Conservation (phyloP, 306 rosid genomes). For the Prunus mongolica region DNA sequence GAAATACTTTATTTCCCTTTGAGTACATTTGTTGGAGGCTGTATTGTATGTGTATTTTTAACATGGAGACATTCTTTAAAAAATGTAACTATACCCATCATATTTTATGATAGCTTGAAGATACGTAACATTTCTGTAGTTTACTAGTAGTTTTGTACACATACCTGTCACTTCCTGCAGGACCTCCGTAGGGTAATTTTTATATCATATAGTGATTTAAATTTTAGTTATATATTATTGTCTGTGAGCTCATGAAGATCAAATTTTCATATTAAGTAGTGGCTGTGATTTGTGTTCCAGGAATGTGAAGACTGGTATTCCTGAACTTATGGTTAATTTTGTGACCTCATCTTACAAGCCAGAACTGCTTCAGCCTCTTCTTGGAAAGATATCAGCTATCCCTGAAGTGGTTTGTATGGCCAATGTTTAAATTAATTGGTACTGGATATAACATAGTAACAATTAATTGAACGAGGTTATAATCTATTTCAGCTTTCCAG, state of each 20-base stretch:
- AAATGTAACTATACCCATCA: background rate
- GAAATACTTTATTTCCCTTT: background rate
- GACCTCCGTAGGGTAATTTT: background rate
- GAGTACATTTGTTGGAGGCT: background rate
- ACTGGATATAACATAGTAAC: background rate
- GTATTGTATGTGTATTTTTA: background rate
- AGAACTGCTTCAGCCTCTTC: slow-evolving; percentile 64
- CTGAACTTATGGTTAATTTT: slow-evolving; percentile 92
- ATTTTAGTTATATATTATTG: background rate
- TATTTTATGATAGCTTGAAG: background rate
- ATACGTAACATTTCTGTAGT: background rate
- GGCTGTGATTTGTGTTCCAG: slow-evolving; percentile 37
- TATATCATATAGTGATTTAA: background rate
- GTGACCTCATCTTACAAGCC: slow-evolving; percentile 89
- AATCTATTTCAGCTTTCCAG: background rate
- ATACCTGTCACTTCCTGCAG: background rate
- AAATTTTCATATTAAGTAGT: background rate
- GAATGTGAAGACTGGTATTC: slow-evolving; percentile 57
- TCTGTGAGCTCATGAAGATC: background rate
- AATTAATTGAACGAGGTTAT: background rate
- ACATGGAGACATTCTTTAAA: background rate
- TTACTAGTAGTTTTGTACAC: background rate
- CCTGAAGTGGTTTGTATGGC: slow-evolving; percentile 89
- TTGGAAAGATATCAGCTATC: slow-evolving; percentile 57
- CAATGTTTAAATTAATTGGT: slow-evolving; percentile 17